Base-by-base conservation (phyloP, 176 grass and related monocot species). In the Oryza rufipogon region DNA sequence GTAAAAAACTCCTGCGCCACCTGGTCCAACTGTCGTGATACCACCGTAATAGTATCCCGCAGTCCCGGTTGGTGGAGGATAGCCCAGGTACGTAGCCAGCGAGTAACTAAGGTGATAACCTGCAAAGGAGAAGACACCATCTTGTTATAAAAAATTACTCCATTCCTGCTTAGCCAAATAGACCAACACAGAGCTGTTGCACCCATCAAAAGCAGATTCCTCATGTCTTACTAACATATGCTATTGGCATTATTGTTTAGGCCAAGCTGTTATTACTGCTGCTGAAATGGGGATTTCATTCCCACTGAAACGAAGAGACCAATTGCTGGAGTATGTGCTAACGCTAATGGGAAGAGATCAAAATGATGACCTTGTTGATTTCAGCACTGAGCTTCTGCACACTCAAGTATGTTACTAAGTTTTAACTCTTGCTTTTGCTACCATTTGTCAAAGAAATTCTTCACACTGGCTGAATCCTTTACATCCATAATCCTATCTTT, bases 331-430 rank as follows among this genome's bases (percentile, higher is more conserved):
- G 79, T 98, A 93, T 51, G 93, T 98, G 46, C 84, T 98, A 80
- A 98, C 96, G 70, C 83, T 98, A 90, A 98, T 98, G 96, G 96
- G 96, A 80, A 94, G 96, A 87, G 96, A 98, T 90, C 92, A 98
- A 76, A 93, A 49, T 66, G 80, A 98, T 46, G 92, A 93, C 86
- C 90, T 98, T 38, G 74, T 75, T 85, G 96, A 98, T 89, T 98
- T 92, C 80, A 95, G 88, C 82, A 85, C 82, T 46, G 96, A 98
- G 80, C 91, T 91, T 95, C 86, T 98, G 75, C 85, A 90, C 66
- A 98, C 96, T 20, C 96, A 98, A 86, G 96, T 91, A 91, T 45
- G 34, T 77, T 77, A 56, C 66, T 86, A 49, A 83, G 36, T 82
- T 78, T 73, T 82, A 39, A 25, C 13, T 20, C 30, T 64, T 85